Percentiles rank a stretch among this genome's conserved stretches.
Conservation (phyloP, 176 grass and related monocot genomes). For the Paspalum notatum region DNA sequence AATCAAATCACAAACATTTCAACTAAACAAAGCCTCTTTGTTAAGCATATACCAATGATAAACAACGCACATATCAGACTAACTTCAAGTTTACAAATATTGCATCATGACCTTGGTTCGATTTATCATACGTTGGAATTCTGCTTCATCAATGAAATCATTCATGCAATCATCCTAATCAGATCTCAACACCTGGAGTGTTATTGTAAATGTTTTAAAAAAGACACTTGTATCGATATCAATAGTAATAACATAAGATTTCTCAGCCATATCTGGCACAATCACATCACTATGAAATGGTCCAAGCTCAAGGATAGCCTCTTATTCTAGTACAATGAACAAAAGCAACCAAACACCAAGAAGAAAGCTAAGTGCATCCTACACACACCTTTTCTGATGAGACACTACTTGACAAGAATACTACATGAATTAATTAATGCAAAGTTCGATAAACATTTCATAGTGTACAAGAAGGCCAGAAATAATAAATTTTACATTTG, state of each 20-base stretch:
- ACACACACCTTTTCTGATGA: background rate
- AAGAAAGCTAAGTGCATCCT: background rate
- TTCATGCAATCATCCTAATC: background rate
- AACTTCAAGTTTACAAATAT: background rate
- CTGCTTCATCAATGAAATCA: background rate
- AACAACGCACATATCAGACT: background rate
- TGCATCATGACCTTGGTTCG: background rate
- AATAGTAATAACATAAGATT: background rate
- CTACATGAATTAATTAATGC: background rate
- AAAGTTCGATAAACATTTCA: slow-evolving; percentile 14
- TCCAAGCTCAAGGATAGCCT: background rate
- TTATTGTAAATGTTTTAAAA: background rate
- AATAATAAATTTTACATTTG: background rate
- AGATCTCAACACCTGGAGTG: background rate
- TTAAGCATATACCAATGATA: background rate
- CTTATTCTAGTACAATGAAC: background rate
- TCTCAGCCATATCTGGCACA: background rate
- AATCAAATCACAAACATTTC: slow-evolving; percentile 2
- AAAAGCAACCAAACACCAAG: background rate
- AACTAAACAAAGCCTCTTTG: background rate
- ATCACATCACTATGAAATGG: background rate
- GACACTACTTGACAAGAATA: background rate
- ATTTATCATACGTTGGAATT: background rate
- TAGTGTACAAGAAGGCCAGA: background rate
- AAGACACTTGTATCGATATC: background rate